Evolutionary conservation across 2,329 filamentous ascomycete species (phyloP), one percentile per base, ranked within the genome.

Genomic region (Phaeophleospora eucalypticola): DNA sequence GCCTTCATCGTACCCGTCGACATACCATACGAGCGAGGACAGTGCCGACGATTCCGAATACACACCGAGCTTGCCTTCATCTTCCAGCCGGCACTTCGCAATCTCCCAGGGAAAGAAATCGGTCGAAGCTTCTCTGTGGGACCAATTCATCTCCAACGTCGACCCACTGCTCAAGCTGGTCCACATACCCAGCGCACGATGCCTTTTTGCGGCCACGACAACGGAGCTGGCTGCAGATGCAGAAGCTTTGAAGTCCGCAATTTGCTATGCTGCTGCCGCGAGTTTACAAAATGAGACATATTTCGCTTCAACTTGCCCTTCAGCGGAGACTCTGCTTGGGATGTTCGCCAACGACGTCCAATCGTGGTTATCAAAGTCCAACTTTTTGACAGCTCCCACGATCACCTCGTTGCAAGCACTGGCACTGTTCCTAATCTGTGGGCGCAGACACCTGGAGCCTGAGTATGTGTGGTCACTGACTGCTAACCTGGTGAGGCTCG

Each of bases 101-200:
- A n/a, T n/a, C n/a, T n/a, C n/a, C n/a, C n/a, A n/a, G n/a, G n/a
- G n/a, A n/a, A n/a, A n/a, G n/a, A n/a, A n/a, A n/a, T n/a, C n/a
- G n/a, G n/a, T n/a, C n/a, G n/a, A n/a, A n/a, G n/a, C n/a, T n/a
- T n/a, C n/a, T n/a, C n/a, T 57, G 42, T 54, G 51, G 54, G 38
- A 54, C 33, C 46, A 54, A 18, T 54, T 51, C 24, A 38, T 36
- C n/a, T 43, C 45, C 6, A 51, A 44, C 36, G 39, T 54, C n/a
- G 51, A 57, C 15, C 54, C 54, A 19, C 20, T 57, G 38, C 42
- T 57, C 36, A 57, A 54, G 43, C 40, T 57, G 32, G 41, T 57
- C 2, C 51, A 54, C 24, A 36, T 46, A 2, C 36, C 52, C 12
- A 46, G 51, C 10, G 43, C 51, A 4, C 52, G 53, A 34, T 42